Evolutionary conservation across 2,329 filamentous ascomycete genomes (phyloP).

Genomic region (Ceratocystis colombiana): DNA sequence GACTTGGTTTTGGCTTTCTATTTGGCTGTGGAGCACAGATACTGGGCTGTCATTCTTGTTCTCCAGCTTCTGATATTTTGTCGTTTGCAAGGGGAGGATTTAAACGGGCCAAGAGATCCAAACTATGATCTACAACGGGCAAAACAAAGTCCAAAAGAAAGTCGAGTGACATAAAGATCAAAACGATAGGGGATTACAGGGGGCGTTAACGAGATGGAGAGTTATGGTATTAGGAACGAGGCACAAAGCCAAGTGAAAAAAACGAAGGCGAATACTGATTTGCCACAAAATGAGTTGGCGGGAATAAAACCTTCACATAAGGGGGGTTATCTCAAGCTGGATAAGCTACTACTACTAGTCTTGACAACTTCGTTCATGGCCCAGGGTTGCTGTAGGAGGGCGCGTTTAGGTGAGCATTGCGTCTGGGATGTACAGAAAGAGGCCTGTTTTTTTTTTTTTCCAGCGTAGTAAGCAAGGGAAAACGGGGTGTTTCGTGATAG

Average conservation of each 20-base stretch:
- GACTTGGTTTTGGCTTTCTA: no score
- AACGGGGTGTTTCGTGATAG: no score
- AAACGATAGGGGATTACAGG: not conserved
- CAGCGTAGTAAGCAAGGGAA: no score
- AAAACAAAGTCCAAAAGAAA: not conserved
- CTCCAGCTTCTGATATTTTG: no score
- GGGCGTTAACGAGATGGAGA: not conserved
- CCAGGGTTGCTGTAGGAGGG: not conserved
- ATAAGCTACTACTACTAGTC: not conserved
- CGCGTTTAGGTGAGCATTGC: no score
- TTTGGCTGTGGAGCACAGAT: no score
- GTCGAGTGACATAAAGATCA: not conserved
- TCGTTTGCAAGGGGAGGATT: not conserved
- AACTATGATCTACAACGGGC: not conserved
- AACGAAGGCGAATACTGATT: not conserved
- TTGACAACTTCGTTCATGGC: not conserved
- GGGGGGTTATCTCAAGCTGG: not conserved
- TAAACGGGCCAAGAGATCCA: not conserved
- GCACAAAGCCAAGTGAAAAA: not conserved
- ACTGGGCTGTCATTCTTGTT: no score
- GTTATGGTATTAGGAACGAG: not conserved
- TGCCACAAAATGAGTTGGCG: not conserved
- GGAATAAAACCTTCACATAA: not conserved
- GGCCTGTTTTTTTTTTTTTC: no score
- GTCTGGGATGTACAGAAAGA: no score